Base-by-base conservation (phyloP, 495 filamentous ascomycete genomes). In the Podospora sp. region DNA sequence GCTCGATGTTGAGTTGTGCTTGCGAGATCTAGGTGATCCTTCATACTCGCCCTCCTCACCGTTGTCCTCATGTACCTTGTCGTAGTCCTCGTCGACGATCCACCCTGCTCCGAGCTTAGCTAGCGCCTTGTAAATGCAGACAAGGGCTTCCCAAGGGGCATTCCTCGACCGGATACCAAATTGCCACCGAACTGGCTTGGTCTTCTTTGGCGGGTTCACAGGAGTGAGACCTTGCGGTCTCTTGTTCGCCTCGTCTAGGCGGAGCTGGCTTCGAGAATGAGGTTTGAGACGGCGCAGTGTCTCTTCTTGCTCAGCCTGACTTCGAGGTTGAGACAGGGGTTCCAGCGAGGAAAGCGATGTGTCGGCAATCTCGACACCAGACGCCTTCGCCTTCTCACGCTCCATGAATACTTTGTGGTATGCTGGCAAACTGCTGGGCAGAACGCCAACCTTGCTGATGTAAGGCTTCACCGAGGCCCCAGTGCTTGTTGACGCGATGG, bases 81-180 rank as follows among this genome's bases (percentile, higher is more conserved):
- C 78, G 51, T 80, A 83, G 59, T 86, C 84, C 67, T 90, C 85
- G 25, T 86, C 84, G 11, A 82, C 77, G 18, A 87, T 88, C 94
- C 96, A 98, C 58, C 91, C 86, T 9, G 92, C 94, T 21, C 92
- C 93, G 71, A 97, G 92, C 62, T 92, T 92, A 29, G 85, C 79
- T 40, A 99, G 83, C 0, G 96, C 94, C 71, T 92, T 90, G 82
- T 97, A 98, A 59, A 99, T 91, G 74, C 95, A 97, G 11, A 93
- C 78, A 74, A 99, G 90, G 0, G 95, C 95, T 72, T 99, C 95
- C 29, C 94, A 89, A 0, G 96, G 95, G 24, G 92, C 91, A 76
- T 97, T 99, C 33, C 96, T 85, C 24, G 91, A 94, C 1, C 95
- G 88, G 66, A 99, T 99, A 33, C 95, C 95, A 74, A 98, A 99